Evolutionary conservation across 2,329 filamentous ascomycete species (phyloP), one percentile per base, ranked within the genome.

Genomic region (Trichoderma sp.): DNA sequence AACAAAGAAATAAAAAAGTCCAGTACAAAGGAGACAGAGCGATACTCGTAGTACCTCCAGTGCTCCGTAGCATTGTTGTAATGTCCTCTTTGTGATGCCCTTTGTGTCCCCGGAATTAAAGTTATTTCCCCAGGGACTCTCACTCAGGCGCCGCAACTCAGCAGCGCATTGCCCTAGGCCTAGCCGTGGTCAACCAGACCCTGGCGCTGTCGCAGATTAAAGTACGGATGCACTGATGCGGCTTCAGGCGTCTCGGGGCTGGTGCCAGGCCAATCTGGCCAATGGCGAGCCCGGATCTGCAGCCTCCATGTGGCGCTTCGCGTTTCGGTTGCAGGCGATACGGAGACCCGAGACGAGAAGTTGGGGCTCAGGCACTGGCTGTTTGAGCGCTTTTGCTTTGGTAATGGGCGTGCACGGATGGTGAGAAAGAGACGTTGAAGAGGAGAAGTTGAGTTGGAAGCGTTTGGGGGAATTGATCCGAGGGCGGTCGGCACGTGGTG

Each of bases 301-400:
- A 61, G 64, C 32, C 63, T 67, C 64, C 57, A 63, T 62, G 66
- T 69, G 66, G 66, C 66, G 57, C 66, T 61, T 69, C 55, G 57
- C 57, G 70, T 71, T 71, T 71, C 70, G 70, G 70, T 61, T 68
- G 58, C 64, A 71, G 64, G 70, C 63, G 30, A 71, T 50, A 58
- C 17, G 57, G 58, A 66, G 70, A 55, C 61, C 36, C 68, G 68
- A 65, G 61, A 65, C 61, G 53, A 47, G 12, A 32, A 39, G 58
- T 47, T 11, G 47, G 53, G 34, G 39, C 66, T 59, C 70, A 68
- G 57, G 63, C 70, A 71, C 55, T 71, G 20, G 70, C 34, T 47
- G 70, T 71, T 71, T 71, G 57, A 71, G 43, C 39, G 57, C 23
- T 67, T 43, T 34, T 67, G 30, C 32, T 28, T 28, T 67, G 62